A percentile compares a stretch with the other conserved stretches of the same genome.
These are phyloP conservation scores for Coniochaeta ligniaria DNA, from an alignment of 2,329 filamentous ascomycete species.

Conservation along the genomic window DNA sequence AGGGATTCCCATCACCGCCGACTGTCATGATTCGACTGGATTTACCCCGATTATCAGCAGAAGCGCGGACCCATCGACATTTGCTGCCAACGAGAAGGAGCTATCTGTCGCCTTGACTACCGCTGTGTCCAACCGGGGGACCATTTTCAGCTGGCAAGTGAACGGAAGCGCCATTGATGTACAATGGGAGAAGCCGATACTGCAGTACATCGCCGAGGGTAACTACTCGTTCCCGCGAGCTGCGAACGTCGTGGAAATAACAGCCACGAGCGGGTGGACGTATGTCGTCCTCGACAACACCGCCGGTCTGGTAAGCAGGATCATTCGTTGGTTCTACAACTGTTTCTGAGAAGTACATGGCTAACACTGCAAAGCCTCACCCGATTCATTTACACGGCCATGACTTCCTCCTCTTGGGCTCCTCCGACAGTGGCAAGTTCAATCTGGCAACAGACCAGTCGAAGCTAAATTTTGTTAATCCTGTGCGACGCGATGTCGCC, in stretches of 20 bases:
- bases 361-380: slow-evolving; percentile 2
- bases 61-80: slow-evolving; percentile 16
- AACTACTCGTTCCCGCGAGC: slow-evolving; percentile 17
- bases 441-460: slow-evolving; percentile 2
- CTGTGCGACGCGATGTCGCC: slow-evolving; percentile 28
- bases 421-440: slow-evolving; percentile 8
- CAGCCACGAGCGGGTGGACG: not conserved
- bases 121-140: slow-evolving; percentile 14
- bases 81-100: slow-evolving; percentile 8
- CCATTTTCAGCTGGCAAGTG: slow-evolving; percentile 23
- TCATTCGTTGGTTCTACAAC: not conserved
- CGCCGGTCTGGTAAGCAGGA: not conserved
- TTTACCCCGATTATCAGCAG: slow-evolving; percentile 19
- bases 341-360: not conserved
- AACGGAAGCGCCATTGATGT: slow-evolving; percentile 25
- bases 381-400: slow-evolving; percentile 13
- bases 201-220: slow-evolving; percentile 24
- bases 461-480: slow-evolving; percentile 23
- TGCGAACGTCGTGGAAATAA: slow-evolving; percentile 8
- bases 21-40: slow-evolving; percentile 8
- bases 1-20: slow-evolving; percentile 18
- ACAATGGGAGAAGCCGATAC: slow-evolving; percentile 31
- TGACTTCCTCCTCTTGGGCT: slow-evolving; percentile 21
- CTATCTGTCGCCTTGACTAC: slow-evolving; percentile 7
- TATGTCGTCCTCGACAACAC: slow-evolving; percentile 1